phyloP scores from a whole-genome alignment of 352 stramenopile genomes.

The Phytopythium boreale region DNA sequence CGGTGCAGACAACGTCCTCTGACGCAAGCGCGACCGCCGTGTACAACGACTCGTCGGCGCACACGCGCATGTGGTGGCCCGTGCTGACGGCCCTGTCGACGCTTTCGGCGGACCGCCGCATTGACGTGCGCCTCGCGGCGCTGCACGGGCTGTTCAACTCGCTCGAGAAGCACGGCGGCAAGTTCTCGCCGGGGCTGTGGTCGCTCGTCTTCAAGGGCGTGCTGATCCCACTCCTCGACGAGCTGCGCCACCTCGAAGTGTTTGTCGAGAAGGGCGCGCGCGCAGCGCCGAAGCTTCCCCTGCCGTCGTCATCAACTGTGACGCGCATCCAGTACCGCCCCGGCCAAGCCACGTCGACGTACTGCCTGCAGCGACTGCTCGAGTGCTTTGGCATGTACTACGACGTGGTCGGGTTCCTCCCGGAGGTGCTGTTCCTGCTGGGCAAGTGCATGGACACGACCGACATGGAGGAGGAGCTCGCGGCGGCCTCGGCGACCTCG shows the following conservation, averaged over 20 bases:
- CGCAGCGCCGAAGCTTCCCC: slow-evolving; percentile 36
- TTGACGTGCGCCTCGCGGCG: slow-evolving; percentile 82
- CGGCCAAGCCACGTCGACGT: slow-evolving; percentile 58
- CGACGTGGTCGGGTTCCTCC: slow-evolving; percentile 72
- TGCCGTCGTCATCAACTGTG: slow-evolving; percentile 12
- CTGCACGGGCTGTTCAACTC: slow-evolving; percentile 74
- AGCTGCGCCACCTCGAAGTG: slow-evolving; percentile 67
- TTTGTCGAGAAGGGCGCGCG: slow-evolving; percentile 45
- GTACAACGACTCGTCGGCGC: slow-evolving; percentile 68
- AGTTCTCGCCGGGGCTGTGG: slow-evolving; percentile 81
- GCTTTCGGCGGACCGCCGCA: slow-evolving; percentile 87
- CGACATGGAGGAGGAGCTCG: slow-evolving; percentile 68
- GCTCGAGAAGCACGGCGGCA: slow-evolving; percentile 58
- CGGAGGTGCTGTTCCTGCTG: slow-evolving; percentile 73
- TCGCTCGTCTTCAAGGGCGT: slow-evolving; percentile 82
- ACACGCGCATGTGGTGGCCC: slow-evolving; percentile 91
- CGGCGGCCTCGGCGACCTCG: slow-evolving; percentile 45
- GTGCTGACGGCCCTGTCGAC: slow-evolving; percentile 96
- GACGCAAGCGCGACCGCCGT: slow-evolving; percentile 16
- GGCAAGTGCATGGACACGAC: slow-evolving; percentile 78
- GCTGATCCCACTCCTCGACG: slow-evolving; percentile 81
- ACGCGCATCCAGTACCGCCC: slow-evolving; percentile 31
- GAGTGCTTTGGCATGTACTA: slow-evolving; percentile 81
- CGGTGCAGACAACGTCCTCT: slow-evolving; percentile 7
- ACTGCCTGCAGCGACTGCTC: slow-evolving; percentile 60